Evolutionary conservation across 805 yeast species (phyloP), one percentile per base, ranked within the genome.

Genomic region (Ogataea dorogensis): DNA sequence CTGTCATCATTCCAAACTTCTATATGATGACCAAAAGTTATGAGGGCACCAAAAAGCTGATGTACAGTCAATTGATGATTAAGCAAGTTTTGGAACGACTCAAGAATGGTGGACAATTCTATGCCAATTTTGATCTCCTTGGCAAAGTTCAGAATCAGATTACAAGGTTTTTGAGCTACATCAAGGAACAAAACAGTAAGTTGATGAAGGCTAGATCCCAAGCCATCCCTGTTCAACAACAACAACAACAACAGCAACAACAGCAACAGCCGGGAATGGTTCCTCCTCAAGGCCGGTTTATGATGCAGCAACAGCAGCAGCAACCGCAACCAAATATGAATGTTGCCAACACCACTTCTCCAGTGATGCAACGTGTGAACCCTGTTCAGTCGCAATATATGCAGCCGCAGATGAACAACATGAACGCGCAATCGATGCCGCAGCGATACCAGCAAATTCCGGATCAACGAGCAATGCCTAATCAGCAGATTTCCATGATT

Each of bases 51-150:
- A 79, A 77, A 51, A 75, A 85, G 47, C 72, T 88, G 41, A 70
- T 88, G 42, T 89, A 84, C 54, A 76, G 85, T 70, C 80, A 86
- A 59, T 72, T 78, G 42, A 81, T 86, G 81, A 78, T 86, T 28
- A 81, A 78, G 51, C 83, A 81, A 54, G 83, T 86, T 42, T 63
- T 81, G 47, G 93, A 86, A 33, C 79, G 75, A 29, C 66, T 86
- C 46, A 73, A 79, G 40, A 47, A 45, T 21, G 45, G 50, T 5
- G 59, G 60, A 9, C 69, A 76, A 44, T 86, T 73, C 52, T 73
- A 79, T 44, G 89, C 89, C 1, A 75, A 77, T n/a, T 82, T 83
- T 11, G 86, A 79, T 30, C 68, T 85, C 25, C 65, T 86, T 34
- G 85, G 77, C 28, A 81, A 79, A 58, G 71, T 87, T 38, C 77